Evolutionary conservation across 2,329 filamentous ascomycete species (phyloP).

Genomic region (Penicillium polonicum): DNA sequence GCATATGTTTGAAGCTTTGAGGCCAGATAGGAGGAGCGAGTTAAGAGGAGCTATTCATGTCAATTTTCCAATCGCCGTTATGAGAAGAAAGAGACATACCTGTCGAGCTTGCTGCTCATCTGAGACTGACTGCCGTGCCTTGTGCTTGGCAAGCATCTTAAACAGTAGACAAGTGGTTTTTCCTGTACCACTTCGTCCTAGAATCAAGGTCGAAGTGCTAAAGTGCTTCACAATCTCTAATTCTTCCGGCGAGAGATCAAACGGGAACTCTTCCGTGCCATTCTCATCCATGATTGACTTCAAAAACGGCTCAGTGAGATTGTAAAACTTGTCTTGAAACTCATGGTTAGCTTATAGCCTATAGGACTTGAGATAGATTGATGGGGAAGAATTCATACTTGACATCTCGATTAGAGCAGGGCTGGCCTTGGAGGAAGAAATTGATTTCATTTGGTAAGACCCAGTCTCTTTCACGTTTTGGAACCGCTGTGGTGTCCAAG

Average conservation of each 20-base stretch:
- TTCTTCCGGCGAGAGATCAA: slow-evolving; percentile 34
- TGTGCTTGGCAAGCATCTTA: slow-evolving; percentile 30
- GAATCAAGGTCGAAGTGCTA: slow-evolving; percentile 26
- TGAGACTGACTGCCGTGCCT: slow-evolving; percentile 10
- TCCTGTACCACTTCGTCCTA: slow-evolving; percentile 35
- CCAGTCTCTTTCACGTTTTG: not conserved
- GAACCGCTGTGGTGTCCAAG: slow-evolving; percentile 13
- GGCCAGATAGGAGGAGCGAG: slow-evolving; percentile 29
- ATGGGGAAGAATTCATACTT: slow-evolving; percentile 6
- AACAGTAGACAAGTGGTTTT: slow-evolving; percentile 35
- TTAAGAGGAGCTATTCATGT: slow-evolving; percentile 28
- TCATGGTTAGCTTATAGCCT: not conserved
- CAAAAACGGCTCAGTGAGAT: slow-evolving; percentile 29
- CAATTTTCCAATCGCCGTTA: not conserved
- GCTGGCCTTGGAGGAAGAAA: not conserved
- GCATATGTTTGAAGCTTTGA: slow-evolving; percentile 28
- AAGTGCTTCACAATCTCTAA: slow-evolving; percentile 27
- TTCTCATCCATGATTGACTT: slow-evolving; percentile 18
- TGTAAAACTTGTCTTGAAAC: slow-evolving; percentile 30
- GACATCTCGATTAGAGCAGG: slow-evolving; percentile 16
- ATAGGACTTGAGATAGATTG: too few relatives aligned
- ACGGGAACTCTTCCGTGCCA: slow-evolving; percentile 29
- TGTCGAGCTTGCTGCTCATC: slow-evolving; percentile 17
- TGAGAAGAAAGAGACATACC: slow-evolving; percentile 8
- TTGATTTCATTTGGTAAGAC: not conserved